Evolutionary conservation across 768 basidiomycete genomes (phyloP).

Genomic region (Solioccasus polychromus): DNA sequence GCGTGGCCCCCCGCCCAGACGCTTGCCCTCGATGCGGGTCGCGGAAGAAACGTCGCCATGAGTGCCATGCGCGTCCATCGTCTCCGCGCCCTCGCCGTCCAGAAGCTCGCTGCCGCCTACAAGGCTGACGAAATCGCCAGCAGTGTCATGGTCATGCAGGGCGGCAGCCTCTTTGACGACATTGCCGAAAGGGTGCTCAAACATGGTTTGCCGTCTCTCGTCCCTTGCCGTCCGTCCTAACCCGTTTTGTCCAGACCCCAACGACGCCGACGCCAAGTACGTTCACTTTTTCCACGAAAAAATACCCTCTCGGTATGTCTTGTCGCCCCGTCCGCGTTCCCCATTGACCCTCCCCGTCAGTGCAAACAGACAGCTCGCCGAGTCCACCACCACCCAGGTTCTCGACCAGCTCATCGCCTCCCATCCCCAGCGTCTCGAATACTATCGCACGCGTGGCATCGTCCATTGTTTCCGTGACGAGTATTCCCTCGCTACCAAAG

Average conservation of each 20-base stretch:
- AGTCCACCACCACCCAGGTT: conserved; percentile 75
- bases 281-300: conserved; percentile 95
- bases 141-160: conserved; percentile 94
- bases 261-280: conserved; percentile 77
- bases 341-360: conserved; percentile 13
- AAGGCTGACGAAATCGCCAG: conserved; percentile 87
- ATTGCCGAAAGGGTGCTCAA: conserved; percentile 85
- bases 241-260: conserved; percentile 54
- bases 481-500: conserved; percentile 67
- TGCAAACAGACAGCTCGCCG: conserved; percentile 69
- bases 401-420: conserved; percentile 75
- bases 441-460: conserved; percentile 85
- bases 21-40: conserved; percentile 56
- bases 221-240: background rate
- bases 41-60: conserved; percentile 78
- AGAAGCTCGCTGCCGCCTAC: conserved; percentile 84
- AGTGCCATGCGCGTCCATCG: conserved; percentile 82
- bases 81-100: conserved; percentile 76
- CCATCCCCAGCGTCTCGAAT: conserved; percentile 77
- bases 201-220: conserved; percentile 39
- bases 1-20: conserved; percentile 65
- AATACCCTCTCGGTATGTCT: conserved; percentile 82
- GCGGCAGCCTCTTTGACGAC: conserved; percentile 88
- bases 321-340: too few species aligned
- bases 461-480: conserved; percentile 89